Evolutionary conservation across 352 stramenopile genomes (phyloP), one percentile per base, ranked within the genome.

Genomic region (Phytophthora chlamydospora): DNA sequence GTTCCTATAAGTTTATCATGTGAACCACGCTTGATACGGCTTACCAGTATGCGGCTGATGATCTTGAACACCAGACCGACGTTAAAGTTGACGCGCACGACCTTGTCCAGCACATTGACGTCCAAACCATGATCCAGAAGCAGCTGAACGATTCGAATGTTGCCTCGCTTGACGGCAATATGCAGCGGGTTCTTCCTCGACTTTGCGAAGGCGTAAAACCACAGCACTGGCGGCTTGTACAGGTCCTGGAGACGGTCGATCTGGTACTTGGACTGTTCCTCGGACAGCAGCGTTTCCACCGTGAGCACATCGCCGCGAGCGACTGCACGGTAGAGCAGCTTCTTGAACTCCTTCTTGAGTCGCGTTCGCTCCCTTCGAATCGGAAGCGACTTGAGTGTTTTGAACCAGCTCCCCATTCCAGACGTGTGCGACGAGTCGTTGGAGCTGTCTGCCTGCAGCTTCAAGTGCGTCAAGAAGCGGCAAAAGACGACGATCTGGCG

Each of bases 181-280:
- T 94, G 85, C 6, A 94, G 71, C 27, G 85, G 85, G 21, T 93
- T 94, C 57, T 92, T 92, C 32, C 63, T 64, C 0, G 85, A 94
- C 33, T 72, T 68, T 0, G 81, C 83, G 36, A 92, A 89, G 39
- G 80, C 68, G 48, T 73, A 84, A 17, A 85, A 57, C 83, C 85
- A 91, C 17, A 93, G 43, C 19, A 75, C 71, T 0, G 85, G 85
- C 9, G 66, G 42, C 12, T 55, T 70, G 36, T 87, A 90, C 3
- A 88, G 29, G 8, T 77, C 71, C 19, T 77, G 66, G 6, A 83
- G 57, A 14, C 24, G 59, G 12, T 75, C 57, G 27, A 76, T 74
- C 24, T 55, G 54, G 44, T 80, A 85, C n/a, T 56, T 64, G 10
- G 59, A 59, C 10, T 68, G 51, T 3, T 70, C 55, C 8, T 77